Base-by-base conservation (phyloP, 1,284 basidiomycete genomes). In the Tilletia walkeri region DNA sequence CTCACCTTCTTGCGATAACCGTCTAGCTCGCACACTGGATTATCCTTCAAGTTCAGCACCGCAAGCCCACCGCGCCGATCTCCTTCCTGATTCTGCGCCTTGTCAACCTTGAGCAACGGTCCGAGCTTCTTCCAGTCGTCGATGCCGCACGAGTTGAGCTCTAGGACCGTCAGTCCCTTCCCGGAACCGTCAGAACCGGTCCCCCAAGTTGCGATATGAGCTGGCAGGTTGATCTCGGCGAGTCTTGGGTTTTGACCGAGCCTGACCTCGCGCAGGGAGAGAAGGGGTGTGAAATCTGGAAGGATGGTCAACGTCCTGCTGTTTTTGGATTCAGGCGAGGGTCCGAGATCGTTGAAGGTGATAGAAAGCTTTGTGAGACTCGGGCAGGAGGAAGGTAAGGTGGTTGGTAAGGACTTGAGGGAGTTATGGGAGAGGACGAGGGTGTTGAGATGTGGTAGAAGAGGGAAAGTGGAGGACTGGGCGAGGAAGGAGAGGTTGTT, bases 371-470 rank as follows among this genome's bases (percentile, higher is more conserved):
- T 83, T 45, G 79, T 80, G 18, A 83, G 71, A 20, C 69, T 68
- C 0, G 82, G 82, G 2, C 81, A 65, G 10, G 74, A 75, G 0
- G 75, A 71, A 3, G 81, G 76, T 0, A 83, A 63, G 10, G 76
- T 75, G n/a, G 69, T 66, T 3, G 81, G 82, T 4, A 83, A 70
- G 3, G 59, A n/a, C 0, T 30, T 68, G 38, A 83, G 67, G 50
- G 72, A 30, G 69, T 83, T 83, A 56, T 80, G 71, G 24, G 81
- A 82, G 12, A 83, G 74, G 12, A 82, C 76, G 41, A 83, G 75
- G 48, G 82, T 82, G 69, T 83, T 83, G 71, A 83, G 79, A 24
- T 82, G 75, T 0, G 81, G 78, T 18, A 83, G 65, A 39, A 78
- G 73, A 3, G 82, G 82, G 30, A 83, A 73, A 1, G 70, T 36